A percentile compares a stretch with the other conserved stretches of the same genome.
Evolutionary conservation across 192 early-diverging fungal species (phyloP).

Genomic region (Helicostylum pulchrum): DNA sequence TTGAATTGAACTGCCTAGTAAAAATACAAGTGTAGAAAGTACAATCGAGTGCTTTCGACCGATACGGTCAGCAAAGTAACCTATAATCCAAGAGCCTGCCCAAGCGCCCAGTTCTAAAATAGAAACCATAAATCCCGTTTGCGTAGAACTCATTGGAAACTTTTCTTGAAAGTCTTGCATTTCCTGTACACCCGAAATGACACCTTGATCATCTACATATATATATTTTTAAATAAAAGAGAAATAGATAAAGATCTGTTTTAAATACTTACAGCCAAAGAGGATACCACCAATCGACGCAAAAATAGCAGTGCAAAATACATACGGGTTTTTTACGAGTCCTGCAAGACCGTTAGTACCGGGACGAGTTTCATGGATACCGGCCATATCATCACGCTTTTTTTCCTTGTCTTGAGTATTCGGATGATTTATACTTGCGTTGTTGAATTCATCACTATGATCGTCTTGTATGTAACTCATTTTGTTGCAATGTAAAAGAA

Average conservation of each 20-base stretch:
- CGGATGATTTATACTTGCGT: too few species aligned
- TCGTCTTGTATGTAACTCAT: too few species aligned
- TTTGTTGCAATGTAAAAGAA: too few species aligned
- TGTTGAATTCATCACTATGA: too few species aligned
- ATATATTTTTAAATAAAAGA: neutral
- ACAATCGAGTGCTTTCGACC: slow-evolving; percentile 68
- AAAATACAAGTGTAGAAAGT: slow-evolving; percentile 61
- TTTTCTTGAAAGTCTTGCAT: slow-evolving; percentile 27
- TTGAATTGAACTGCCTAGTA: slow-evolving; percentile 35
- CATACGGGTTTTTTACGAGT: slow-evolving; percentile 32
- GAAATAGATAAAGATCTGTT: neutral
- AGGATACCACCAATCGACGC: slow-evolving; percentile 38
- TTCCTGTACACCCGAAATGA: slow-evolving; percentile 37
- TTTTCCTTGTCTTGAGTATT: too few species aligned
- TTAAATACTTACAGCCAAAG: slow-evolving; percentile 36
- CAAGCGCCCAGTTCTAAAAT: slow-evolving; percentile 63
- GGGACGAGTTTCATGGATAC: too few species aligned
- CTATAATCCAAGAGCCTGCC: slow-evolving; percentile 54
- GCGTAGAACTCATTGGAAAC: slow-evolving; percentile 25
- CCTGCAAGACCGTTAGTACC: slow-evolving; percentile 20
- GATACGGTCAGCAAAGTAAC: slow-evolving; percentile 51
- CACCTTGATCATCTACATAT: slow-evolving; percentile 35
- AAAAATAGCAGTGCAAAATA: slow-evolving; percentile 33
- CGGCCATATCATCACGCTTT: too few species aligned
- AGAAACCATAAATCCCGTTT: slow-evolving; percentile 44